Base-by-base conservation (phyloP, 2,329 filamentous ascomycete genomes). In the Aureobasidium sp. region DNA sequence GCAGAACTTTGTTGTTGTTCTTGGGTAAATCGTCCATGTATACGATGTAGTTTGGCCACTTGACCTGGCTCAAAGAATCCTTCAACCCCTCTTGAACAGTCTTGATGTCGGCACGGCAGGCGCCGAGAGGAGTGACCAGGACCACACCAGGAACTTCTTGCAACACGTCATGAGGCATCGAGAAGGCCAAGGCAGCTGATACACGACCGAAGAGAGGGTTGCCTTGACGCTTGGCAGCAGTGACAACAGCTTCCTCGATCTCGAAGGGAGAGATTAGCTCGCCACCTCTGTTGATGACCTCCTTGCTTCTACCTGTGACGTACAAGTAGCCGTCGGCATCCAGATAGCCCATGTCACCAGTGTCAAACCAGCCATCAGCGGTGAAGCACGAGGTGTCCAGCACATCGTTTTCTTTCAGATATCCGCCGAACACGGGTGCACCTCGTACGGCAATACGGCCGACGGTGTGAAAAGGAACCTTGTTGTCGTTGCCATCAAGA, bases 241-340 rank as follows among this genome's bases (percentile, higher is more conserved):
- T 66, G 38, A 79, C 67, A 54, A 80, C 74, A 8, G 77, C 77
- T 57, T 80, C 75, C 59, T 80, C 78, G n/a, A 81, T 71, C 59
- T 81, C 78, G 51, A 80, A 79, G 0, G 78, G 78, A 4, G 76
- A 79, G 54, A 81, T 79, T n/a, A 80, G 70, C 60, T 81, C 78
- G 29, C 78, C 77, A 30, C 78, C 78, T 10, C 77, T 72, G 60
- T 79, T 79, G 63, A 80, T 79, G 53, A 79, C 75, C 53, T 79
- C 77, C 58, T 79, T 80, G 61, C 71, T 78, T 25, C 77, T 70
- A 6, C 77, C 77, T 2, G 76, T 79, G 57, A 79, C 75, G 62
- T 74, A 79, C 7, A 79, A 69, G 57, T 74, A 79, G 22, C 75
- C 74, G 10, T 77, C 72, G 1, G 63, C 53, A 56, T 79, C 77